These are phyloP conservation scores for Alliaria petiolata DNA, from an alignment of 345 rosid genomes.

Conservation along the genomic window DNA sequence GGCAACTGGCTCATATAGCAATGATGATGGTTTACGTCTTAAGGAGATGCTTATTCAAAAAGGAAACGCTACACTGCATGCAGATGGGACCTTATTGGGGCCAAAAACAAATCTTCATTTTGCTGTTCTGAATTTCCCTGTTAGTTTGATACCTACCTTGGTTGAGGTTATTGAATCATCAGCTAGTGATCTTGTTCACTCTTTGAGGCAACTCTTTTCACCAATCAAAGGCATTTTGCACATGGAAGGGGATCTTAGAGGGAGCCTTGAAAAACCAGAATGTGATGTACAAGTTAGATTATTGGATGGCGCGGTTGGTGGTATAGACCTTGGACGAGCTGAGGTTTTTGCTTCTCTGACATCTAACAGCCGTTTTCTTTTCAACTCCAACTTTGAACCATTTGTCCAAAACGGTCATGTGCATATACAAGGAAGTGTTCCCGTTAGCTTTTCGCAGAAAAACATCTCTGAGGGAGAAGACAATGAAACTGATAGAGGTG, in stretches of 20 bases:
- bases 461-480: slow-evolving; percentile 57
- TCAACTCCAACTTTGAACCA: slow-evolving; percentile 95
- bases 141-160: slow-evolving; percentile 88
- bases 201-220: slow-evolving; percentile 75
- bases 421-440: slow-evolving; percentile 93
- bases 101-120: slow-evolving; percentile 94
- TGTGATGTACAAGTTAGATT: slow-evolving; percentile 97
- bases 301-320: slow-evolving; percentile 90
- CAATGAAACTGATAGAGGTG: slow-evolving; percentile 48
- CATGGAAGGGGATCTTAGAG: slow-evolving; percentile 99
- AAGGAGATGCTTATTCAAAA: slow-evolving; percentile 89
- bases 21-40: slow-evolving; percentile 90
- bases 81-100: slow-evolving; percentile 90
- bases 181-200: slow-evolving; percentile 72
- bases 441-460: slow-evolving; percentile 68
- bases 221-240: slow-evolving; percentile 90
- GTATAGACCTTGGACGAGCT: slow-evolving; percentile 95
- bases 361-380: slow-evolving; percentile 82
- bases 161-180: slow-evolving; percentile 92
- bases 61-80: slow-evolving; percentile 95
- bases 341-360: slow-evolving; percentile 94
- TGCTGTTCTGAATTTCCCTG: slow-evolving; percentile 95
- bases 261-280: slow-evolving; percentile 90
- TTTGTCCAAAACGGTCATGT: slow-evolving; percentile 91
- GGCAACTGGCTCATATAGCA: slow-evolving; percentile 92